phyloP scores from a whole-genome alignment of 192 early-diverging fungal genomes.

The Dissophora ornata region DNA sequence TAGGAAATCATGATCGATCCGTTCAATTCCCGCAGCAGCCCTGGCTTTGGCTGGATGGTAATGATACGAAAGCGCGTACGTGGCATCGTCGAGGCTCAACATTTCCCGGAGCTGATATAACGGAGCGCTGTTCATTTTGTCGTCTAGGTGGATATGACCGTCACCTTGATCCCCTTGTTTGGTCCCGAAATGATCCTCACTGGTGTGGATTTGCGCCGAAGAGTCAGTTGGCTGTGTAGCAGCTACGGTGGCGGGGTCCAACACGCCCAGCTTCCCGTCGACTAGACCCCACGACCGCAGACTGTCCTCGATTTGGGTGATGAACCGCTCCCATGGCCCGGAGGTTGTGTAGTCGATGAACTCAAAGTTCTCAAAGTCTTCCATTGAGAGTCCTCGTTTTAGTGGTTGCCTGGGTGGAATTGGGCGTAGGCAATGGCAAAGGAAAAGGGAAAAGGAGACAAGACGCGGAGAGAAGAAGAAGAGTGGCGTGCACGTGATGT shows the following conservation, averaged over 20 bases:
- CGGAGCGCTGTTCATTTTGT: background rate
- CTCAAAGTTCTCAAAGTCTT: constrained; percentile 79
- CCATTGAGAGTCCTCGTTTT: constrained; percentile 25
- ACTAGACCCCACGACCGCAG: constrained; percentile 68
- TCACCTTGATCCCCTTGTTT: background rate
- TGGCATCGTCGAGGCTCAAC: constrained; percentile 55
- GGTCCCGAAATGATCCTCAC: background rate
- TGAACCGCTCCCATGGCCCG: constrained; percentile 75
- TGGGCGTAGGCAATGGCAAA: no score
- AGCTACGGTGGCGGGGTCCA: constrained; percentile 35
- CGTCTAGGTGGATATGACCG: background rate
- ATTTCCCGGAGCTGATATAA: constrained; percentile 46
- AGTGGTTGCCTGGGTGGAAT: no score
- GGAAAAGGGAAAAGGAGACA: background rate
- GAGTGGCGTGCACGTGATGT: no score
- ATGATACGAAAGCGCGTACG: constrained; percentile 57
- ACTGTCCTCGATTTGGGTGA: constrained; percentile 72
- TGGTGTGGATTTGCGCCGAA: background rate
- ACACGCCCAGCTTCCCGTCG: constrained; percentile 61
- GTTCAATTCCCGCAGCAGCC: constrained; percentile 18
- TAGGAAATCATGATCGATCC: constrained; percentile 42
- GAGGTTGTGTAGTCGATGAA: constrained; percentile 81
- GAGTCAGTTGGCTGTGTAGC: background rate
- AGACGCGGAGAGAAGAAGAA: no score
- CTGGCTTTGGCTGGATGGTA: constrained; percentile 50